A percentile compares a stretch with the other conserved stretches of the same genome.
Conservation (phyloP, 1,284 basidiomycete species). For the Ustilago tritici region DNA sequence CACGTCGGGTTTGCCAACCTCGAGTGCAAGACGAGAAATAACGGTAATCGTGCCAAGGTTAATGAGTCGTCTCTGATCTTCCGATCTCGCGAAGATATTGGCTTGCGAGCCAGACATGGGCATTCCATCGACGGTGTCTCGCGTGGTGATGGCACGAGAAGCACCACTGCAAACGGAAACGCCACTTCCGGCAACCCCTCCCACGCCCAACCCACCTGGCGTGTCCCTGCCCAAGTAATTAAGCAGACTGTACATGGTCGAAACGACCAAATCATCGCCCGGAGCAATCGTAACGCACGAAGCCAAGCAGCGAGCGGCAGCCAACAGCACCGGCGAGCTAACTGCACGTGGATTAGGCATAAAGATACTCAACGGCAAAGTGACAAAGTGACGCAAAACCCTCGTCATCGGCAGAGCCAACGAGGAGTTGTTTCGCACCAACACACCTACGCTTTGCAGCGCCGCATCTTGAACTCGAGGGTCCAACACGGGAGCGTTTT, state of each 20-base stretch:
- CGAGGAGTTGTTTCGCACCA: conserved; percentile 85
- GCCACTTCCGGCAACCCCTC: conserved; percentile 71
- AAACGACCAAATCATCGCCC: conserved; percentile 90
- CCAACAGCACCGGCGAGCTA: conserved; percentile 82
- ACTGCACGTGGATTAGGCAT: conserved; percentile 73
- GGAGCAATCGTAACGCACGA: conserved; percentile 87
- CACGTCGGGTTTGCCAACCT: conserved; percentile 58
- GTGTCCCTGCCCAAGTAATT: conserved; percentile 86
- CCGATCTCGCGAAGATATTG: conserved; percentile 72
- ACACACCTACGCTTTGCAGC: conserved; percentile 81
- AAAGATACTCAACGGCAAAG: conserved; percentile 86
- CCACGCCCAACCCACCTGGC: conserved; percentile 70
- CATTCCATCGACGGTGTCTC: conserved; percentile 44
- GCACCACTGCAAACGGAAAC: conserved; percentile 73
- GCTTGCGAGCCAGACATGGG: conserved; percentile 47
- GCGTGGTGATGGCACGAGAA: conserved; percentile 50
- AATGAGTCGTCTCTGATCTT: conserved; percentile 85
- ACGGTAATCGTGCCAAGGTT: conserved; percentile 83
- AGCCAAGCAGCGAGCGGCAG: conserved; percentile 88
- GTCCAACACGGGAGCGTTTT: conserved; percentile 83
- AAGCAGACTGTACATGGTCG: conserved; percentile 93
- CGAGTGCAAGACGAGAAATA: conserved; percentile 62
- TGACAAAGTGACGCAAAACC: conserved; percentile 88
- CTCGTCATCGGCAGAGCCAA: conserved; percentile 81
- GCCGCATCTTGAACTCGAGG: conserved; percentile 86